Percentiles rank a stretch among this genome's conserved stretches.
Evolutionary conservation across 768 basidiomycete species (phyloP).

Genomic region (Mycena venus): DNA sequence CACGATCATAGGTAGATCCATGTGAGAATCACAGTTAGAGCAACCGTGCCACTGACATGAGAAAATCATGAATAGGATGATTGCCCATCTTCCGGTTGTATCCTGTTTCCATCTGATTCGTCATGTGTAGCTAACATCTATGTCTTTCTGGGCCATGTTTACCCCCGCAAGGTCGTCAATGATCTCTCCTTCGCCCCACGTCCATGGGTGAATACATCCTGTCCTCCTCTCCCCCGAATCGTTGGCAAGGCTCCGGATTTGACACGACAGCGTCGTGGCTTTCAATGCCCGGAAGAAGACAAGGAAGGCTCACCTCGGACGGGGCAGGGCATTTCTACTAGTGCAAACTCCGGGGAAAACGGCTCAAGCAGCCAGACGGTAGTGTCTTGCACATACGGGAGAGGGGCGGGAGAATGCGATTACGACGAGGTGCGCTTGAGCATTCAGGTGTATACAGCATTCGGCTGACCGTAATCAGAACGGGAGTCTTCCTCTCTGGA

Average conservation of each 20-base stretch:
- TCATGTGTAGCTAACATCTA: too few relatives aligned
- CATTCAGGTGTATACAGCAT: too few relatives aligned
- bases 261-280: neutral
- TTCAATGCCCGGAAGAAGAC: conserved; percentile 9
- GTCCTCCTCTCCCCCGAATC: neutral
- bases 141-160: too few relatives aligned
- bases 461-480: neutral
- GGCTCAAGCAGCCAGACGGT: neutral
- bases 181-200: neutral
- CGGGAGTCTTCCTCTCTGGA: neutral
- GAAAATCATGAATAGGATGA: too few relatives aligned
- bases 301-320: neutral
- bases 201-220: neutral
- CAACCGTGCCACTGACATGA: too few relatives aligned
- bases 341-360: neutral
- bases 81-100: too few relatives aligned
- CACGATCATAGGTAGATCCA: too few relatives aligned
- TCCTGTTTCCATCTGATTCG: too few relatives aligned
- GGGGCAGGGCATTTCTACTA: neutral
- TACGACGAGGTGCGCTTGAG: neutral
- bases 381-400: neutral
- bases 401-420: neutral
- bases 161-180: too few relatives aligned
- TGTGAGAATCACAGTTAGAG: too few relatives aligned
- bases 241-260: neutral